These are phyloP conservation scores for Pachyrhizus erosus DNA, from an alignment of 306 rosid species.

Conservation along the genomic window DNA sequence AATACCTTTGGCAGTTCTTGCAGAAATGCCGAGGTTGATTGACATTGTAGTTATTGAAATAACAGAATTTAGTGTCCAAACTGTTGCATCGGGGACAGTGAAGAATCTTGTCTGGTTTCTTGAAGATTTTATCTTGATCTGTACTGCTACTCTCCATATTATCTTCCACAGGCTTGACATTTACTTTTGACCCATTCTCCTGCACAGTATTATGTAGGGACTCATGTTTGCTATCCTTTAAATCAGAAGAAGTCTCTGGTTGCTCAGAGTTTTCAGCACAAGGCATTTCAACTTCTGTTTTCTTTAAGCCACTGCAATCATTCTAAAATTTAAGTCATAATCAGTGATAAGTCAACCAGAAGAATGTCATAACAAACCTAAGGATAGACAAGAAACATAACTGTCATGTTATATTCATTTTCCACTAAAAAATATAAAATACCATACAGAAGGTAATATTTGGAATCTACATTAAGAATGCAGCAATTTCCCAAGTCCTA, in stretches of 20 bases:
- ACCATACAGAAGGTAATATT: not conserved
- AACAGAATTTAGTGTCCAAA: slow-evolving; percentile 78
- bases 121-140: slow-evolving; percentile 57
- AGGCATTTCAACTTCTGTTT: slow-evolving; percentile 38
- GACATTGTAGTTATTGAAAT: slow-evolving; percentile 85
- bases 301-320: slow-evolving; percentile 42
- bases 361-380: not conserved
- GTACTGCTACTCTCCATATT: slow-evolving; percentile 40
- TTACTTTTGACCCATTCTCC: slow-evolving; percentile 36
- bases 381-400: slow-evolving; percentile 17
- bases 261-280: slow-evolving; percentile 41
- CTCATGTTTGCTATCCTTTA: slow-evolving; percentile 27
- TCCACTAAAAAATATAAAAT: not conserved
- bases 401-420: not conserved
- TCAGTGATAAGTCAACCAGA: slow-evolving; percentile 4
- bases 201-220: not conserved
- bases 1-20: slow-evolving; percentile 78
- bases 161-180: slow-evolving; percentile 34
- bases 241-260: slow-evolving; percentile 40
- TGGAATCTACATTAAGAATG: not conserved
- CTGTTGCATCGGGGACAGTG: slow-evolving; percentile 85
- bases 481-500: not conserved
- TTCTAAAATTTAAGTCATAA: slow-evolving; percentile 48
- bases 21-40: slow-evolving; percentile 91
- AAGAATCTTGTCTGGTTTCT: slow-evolving; percentile 78